phyloP scores from a whole-genome alignment of 257 asterid species.

The Salvia miltiorrhiza region DNA sequence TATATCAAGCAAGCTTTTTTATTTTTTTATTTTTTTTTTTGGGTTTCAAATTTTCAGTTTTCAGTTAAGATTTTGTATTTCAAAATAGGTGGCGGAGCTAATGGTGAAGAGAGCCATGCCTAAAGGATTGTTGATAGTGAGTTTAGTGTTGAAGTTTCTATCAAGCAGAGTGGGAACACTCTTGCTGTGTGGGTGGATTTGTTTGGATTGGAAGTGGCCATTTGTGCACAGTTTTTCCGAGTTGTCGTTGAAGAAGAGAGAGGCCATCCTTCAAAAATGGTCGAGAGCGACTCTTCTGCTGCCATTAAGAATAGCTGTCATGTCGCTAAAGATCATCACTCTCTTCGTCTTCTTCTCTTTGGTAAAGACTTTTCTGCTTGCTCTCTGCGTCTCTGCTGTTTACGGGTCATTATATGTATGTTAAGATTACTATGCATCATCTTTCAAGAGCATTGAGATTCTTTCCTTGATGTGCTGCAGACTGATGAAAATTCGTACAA shows the following conservation, averaged over 20 bases:
- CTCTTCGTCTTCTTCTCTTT: constrained; percentile 55
- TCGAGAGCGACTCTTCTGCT: constrained; percentile 42
- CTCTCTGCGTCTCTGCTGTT: background rate
- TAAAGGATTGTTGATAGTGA: constrained; percentile 45
- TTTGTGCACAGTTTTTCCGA: constrained; percentile 65
- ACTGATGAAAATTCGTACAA: constrained; percentile 56
- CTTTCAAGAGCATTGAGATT: background rate
- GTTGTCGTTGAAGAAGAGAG: constrained; percentile 59
- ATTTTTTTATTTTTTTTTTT: background rate
- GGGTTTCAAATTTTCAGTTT: no score
- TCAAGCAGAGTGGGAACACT: constrained; percentile 79
- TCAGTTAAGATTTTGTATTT: background rate
- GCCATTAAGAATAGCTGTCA: constrained; percentile 55
- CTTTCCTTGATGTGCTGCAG: constrained; percentile 39
- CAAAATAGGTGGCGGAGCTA: constrained; percentile 66
- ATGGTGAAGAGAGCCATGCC: constrained; percentile 47
- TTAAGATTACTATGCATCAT: background rate
- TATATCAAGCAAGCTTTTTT: background rate
- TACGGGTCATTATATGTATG: background rate
- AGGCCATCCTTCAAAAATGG: constrained; percentile 68
- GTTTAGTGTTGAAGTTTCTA: constrained; percentile 42
- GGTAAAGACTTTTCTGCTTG: constrained; percentile 33
- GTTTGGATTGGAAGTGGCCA: constrained; percentile 71
- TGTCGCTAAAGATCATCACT: constrained; percentile 40
- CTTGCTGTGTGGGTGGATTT: constrained; percentile 59